Evolutionary conservation across 2,329 filamentous ascomycete species (phyloP).

Genomic region (Grosmannia huntii): DNA sequence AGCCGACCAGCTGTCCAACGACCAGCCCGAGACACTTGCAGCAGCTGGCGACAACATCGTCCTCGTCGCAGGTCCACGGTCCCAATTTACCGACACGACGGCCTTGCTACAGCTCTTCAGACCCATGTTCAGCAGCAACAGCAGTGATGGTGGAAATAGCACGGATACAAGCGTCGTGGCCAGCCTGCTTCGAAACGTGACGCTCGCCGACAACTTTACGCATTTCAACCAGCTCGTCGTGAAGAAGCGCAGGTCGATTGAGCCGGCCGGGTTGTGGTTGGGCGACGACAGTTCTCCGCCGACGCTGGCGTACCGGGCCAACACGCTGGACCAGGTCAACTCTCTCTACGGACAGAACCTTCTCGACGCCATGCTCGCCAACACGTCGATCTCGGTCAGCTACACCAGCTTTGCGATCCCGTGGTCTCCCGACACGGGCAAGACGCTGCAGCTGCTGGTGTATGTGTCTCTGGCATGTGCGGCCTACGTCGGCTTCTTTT

Average conservation of each 20-base stretch:
- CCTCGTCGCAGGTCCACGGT: constrained; percentile 31
- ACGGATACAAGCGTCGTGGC: background rate
- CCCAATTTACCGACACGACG: constrained; percentile 21
- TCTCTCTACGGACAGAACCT: constrained; percentile 53
- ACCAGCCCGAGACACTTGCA: constrained; percentile 23
- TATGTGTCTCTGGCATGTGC: constrained; percentile 72
- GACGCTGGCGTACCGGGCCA: constrained; percentile 59
- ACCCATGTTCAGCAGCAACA: constrained; percentile 23
- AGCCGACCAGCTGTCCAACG: constrained; percentile 31
- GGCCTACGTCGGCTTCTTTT: constrained; percentile 75
- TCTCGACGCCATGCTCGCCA: constrained; percentile 52
- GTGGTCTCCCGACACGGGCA: constrained; percentile 53
- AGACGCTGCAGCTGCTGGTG: constrained; percentile 64
- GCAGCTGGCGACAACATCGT: constrained; percentile 23
- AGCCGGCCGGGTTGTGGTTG: constrained; percentile 70
- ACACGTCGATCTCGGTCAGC: constrained; percentile 55
- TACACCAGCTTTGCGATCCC: constrained; percentile 68
- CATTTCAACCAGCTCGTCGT: constrained; percentile 57
- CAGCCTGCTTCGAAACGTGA: constrained; percentile 19
- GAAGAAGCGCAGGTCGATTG: constrained; percentile 51
- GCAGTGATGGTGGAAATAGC: constrained; percentile 2
- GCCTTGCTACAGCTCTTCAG: constrained; percentile 22
- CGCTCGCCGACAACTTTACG: constrained; percentile 48
- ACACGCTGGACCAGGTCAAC: constrained; percentile 40
- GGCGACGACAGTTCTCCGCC: constrained; percentile 46